A percentile compares a stretch with the other conserved stretches of the same genome.
phyloP scores from a whole-genome alignment of 1,284 basidiomycete genomes.

The Phylloboletellus chloephorus region DNA sequence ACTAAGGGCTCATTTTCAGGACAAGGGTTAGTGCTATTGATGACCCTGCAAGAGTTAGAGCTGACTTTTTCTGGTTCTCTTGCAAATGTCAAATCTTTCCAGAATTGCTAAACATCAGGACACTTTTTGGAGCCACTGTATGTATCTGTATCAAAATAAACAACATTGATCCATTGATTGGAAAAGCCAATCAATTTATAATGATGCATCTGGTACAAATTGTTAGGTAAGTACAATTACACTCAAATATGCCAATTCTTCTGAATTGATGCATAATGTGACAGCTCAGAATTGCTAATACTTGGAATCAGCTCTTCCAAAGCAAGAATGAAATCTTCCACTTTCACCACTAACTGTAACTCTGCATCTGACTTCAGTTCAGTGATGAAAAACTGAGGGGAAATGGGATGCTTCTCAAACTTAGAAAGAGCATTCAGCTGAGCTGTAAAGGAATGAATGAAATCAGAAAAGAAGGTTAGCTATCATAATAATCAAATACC shows the following conservation, averaged over 20 bases:
- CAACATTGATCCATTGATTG: no score
- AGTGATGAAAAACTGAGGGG: conserved; percentile 88
- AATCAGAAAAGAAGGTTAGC: background rate
- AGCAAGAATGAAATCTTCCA: conserved; percentile 74
- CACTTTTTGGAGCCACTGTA: no score
- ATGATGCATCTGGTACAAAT: no score
- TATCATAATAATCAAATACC: conserved; percentile 33
- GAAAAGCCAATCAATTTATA: no score
- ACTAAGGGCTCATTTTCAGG: no score
- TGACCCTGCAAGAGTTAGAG: no score
- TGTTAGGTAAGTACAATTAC: no score
- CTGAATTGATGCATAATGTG: conserved; percentile 57
- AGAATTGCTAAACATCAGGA: no score
- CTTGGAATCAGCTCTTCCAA: conserved; percentile 78
- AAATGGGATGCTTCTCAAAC: conserved; percentile 65
- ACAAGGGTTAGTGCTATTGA: no score
- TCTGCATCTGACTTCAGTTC: conserved; percentile 77
- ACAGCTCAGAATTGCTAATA: conserved; percentile 86
- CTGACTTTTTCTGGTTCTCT: no score
- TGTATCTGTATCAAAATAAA: no score
- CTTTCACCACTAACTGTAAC: conserved; percentile 69
- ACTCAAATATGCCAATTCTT: conserved; percentile 15
- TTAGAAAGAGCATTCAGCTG: conserved; percentile 43
- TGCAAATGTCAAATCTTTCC: no score
- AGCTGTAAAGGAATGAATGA: conserved; percentile 32